Conservation (phyloP, 768 basidiomycete species). For the Hericium erinaceus region DNA sequence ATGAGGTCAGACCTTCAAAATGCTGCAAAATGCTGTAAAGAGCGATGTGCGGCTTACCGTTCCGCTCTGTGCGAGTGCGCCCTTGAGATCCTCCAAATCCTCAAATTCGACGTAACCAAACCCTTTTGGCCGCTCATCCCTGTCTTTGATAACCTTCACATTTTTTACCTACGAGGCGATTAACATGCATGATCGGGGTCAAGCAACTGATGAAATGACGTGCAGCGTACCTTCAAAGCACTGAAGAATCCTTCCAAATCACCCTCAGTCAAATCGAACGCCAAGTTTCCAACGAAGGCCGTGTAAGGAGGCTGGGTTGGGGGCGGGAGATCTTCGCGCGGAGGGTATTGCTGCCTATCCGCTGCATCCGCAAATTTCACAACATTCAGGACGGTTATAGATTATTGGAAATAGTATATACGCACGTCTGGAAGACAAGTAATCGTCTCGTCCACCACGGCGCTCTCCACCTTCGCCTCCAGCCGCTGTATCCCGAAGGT, state of each 20-base stretch:
- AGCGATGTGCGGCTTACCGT: constrained; percentile 36
- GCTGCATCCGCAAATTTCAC: constrained; percentile 22
- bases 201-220: background rate
- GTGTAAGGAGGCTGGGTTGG: constrained; percentile 92
- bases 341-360: constrained; percentile 48
- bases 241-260: constrained; percentile 80
- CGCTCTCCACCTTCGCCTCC: constrained; percentile 52
- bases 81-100: constrained; percentile 79
- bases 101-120: constrained; percentile 97
- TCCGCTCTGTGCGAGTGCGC: constrained; percentile 65
- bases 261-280: constrained; percentile 82
- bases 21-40: background rate
- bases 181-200: background rate
- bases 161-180: constrained; percentile 51
- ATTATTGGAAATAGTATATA: constrained; percentile 1
- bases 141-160: constrained; percentile 88
- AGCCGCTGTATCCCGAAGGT: constrained; percentile 41
- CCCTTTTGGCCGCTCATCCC: constrained; percentile 92
- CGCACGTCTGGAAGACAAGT: constrained; percentile 52
- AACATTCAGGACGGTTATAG: too few species aligned
- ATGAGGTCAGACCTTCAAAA: background rate
- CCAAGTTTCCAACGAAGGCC: constrained; percentile 92
- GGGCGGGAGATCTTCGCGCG: constrained; percentile 90
- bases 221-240: constrained; percentile 42
- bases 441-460: constrained; percentile 49